Evolutionary conservation across 768 basidiomycete genomes (phyloP).

Genomic region (Tylopilus subfusipes): DNA sequence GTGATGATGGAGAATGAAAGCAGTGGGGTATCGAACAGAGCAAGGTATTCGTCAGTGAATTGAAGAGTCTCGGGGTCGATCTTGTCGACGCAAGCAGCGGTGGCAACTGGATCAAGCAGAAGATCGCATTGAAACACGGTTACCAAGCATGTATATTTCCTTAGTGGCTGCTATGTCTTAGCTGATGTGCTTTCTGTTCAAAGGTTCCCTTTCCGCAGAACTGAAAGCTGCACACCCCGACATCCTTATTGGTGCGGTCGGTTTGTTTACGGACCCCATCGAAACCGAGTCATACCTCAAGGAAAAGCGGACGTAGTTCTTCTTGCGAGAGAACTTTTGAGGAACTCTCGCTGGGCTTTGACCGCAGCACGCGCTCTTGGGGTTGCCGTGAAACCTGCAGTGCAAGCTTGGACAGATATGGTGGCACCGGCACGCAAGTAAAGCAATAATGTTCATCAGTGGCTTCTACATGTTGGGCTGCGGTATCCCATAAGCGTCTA

Average conservation of each 20-base stretch:
- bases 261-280: slow-evolving; percentile 62
- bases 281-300: slow-evolving; percentile 60
- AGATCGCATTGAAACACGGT: slow-evolving; percentile 49
- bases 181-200: not conserved
- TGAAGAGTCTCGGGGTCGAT: slow-evolving; percentile 65
- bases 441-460: not conserved
- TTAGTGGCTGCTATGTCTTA: not conserved
- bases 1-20: slow-evolving; percentile 51
- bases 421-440: slow-evolving; percentile 18
- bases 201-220: slow-evolving; percentile 67
- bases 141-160: slow-evolving; percentile 50
- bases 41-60: slow-evolving; percentile 49
- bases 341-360: slow-evolving; percentile 64
- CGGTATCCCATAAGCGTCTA: not conserved
- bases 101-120: slow-evolving; percentile 60
- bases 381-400: slow-evolving; percentile 62
- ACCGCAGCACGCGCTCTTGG: slow-evolving; percentile 61
- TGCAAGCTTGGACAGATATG: slow-evolving; percentile 54
- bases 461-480: not conserved
- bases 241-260: slow-evolving; percentile 60
- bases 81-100: slow-evolving; percentile 72
- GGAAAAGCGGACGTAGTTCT: slow-evolving; percentile 69
- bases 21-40: slow-evolving; percentile 82
- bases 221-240: slow-evolving; percentile 59
- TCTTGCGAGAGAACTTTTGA: slow-evolving; percentile 63